A percentile compares a stretch with the other conserved stretches of the same genome.
phyloP scores from a whole-genome alignment of 805 yeast species.

The Lipomyces lipofer region DNA sequence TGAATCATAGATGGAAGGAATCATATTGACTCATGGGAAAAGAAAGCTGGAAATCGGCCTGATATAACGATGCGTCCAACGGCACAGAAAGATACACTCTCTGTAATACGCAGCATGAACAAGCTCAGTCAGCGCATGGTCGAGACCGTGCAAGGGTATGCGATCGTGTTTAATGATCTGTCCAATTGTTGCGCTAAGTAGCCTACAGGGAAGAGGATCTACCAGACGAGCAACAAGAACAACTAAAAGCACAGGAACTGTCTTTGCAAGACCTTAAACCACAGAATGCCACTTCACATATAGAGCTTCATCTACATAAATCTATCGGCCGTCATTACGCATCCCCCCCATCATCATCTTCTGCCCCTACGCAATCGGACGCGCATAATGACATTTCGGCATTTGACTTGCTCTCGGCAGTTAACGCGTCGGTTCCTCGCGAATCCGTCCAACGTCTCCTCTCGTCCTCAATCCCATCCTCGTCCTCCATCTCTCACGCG shows the following conservation, averaged over 20 bases:
- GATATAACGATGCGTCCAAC: slow-evolving; percentile 82
- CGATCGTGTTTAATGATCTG: slow-evolving; percentile 38
- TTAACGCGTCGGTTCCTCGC: no score
- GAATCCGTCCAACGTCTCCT: slow-evolving; percentile 10
- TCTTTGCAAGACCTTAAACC: slow-evolving; percentile 23
- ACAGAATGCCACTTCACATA: slow-evolving; percentile 3
- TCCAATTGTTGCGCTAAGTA: slow-evolving; percentile 2
- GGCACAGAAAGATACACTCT: slow-evolving; percentile 65
- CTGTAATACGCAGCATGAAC: slow-evolving; percentile 85
- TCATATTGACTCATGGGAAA: no score
- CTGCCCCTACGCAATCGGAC: no score
- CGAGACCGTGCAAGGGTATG: slow-evolving; percentile 31
- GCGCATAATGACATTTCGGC: no score
- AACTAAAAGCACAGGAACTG: slow-evolving; percentile 17
- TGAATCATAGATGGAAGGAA: no score
- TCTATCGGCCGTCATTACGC: slow-evolving; percentile 2
- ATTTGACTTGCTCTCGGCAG: no score
- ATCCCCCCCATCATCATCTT: no score
- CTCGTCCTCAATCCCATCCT: slow-evolving; percentile 2
- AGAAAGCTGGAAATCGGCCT: slow-evolving; percentile 68
- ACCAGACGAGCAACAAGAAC: slow-evolving; percentile 35
- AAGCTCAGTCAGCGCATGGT: slow-evolving; percentile 81
- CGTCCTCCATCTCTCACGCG: slow-evolving; percentile 9
- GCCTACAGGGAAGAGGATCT: slow-evolving; percentile 24
- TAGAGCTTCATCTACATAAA: slow-evolving; percentile 30